Evolutionary conservation across 495 filamentous ascomycete genomes (phyloP), one percentile per base, ranked within the genome.

Genomic region (Mytilinidion resinicola): DNA sequence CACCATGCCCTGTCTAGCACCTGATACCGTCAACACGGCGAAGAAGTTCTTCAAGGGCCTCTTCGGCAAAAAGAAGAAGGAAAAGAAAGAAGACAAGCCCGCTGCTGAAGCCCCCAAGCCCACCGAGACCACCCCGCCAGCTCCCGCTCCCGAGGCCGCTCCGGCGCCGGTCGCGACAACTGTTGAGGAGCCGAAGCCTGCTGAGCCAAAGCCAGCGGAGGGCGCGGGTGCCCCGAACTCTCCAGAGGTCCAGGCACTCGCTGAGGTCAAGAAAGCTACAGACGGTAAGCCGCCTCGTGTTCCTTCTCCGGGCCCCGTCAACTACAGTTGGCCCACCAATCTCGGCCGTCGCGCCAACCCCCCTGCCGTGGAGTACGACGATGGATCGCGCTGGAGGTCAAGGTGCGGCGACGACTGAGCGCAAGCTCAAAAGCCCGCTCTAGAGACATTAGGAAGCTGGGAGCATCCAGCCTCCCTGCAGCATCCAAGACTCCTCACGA

Each of bases 1-100:
- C 12, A 49, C 21, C 17, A 14, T 14, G 15, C 46, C 9, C 20
- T 20, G 42, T 20, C 1, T 57, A 68, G 66, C 66, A 38, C 66
- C 54, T 50, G 60, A 68, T 56, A 59, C 66, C 34, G 21, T 61
- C 50, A 34, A 62, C 49, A 51, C 6, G 48, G 37, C 66, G 47
- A 68, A 68, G 66, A 59, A 60, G 46, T 33, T 38, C 54, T 58
- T 65, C 53, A 65, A 64, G 56, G 38, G 51, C 53, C 56, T 66
- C 52, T 68, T 68, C 62, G 54, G 56, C 53, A 63, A 61, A 44
- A 57, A 65, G 51, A 62, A 66, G 48, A 46, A 48, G 14, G 55
- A 61, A 54, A 66, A 66, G 54, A 44, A 53, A 21, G 59, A 65
- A 42, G 55, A 55, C 20, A 59, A 59, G 35, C 56, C 64, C 21